These are phyloP conservation scores for Cryptococcus sp. DNA, from an alignment of 1,284 basidiomycete species.

Conservation along the genomic window DNA sequence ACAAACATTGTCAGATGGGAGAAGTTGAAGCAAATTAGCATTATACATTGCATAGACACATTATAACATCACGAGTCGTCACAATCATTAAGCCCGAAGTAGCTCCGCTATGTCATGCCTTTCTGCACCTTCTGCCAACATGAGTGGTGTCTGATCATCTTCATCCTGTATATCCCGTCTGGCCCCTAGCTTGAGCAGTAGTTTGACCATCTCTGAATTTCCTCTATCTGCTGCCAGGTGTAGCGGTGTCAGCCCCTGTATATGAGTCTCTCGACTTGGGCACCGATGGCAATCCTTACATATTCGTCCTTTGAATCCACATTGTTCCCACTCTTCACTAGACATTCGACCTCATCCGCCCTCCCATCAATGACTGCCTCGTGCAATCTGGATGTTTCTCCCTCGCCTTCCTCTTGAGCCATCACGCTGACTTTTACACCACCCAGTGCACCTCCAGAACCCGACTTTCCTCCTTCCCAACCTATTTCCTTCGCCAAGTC, in stretches of 20 bases:
- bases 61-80: neutral
- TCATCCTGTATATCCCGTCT: conserved; percentile 53
- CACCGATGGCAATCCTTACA: conserved; percentile 51
- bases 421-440: conserved; percentile 64
- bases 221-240: conserved; percentile 83
- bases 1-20: neutral
- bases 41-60: no score
- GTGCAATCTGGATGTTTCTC: conserved; percentile 46
- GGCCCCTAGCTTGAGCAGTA: conserved; percentile 64
- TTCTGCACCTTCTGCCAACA: conserved; percentile 27
- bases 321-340: conserved; percentile 51
- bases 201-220: conserved; percentile 55
- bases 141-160: conserved; percentile 35
- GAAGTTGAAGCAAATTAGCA: no score
- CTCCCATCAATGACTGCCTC: conserved; percentile 62
- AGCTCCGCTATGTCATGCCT: conserved; percentile 26
- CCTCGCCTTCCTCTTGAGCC: conserved; percentile 31
- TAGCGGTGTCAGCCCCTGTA: conserved; percentile 74
- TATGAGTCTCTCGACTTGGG: neutral
- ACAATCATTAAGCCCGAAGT: conserved; percentile 4
- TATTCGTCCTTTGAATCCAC: conserved; percentile 57
- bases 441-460: conserved; percentile 14
- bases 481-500: conserved; percentile 64
- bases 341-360: conserved; percentile 49
- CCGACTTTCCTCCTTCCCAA: conserved; percentile 51